These are phyloP conservation scores for Monilinia vaccinii-corymbosi DNA, from an alignment of 2,329 filamentous ascomycete genomes.

Conservation along the genomic window DNA sequence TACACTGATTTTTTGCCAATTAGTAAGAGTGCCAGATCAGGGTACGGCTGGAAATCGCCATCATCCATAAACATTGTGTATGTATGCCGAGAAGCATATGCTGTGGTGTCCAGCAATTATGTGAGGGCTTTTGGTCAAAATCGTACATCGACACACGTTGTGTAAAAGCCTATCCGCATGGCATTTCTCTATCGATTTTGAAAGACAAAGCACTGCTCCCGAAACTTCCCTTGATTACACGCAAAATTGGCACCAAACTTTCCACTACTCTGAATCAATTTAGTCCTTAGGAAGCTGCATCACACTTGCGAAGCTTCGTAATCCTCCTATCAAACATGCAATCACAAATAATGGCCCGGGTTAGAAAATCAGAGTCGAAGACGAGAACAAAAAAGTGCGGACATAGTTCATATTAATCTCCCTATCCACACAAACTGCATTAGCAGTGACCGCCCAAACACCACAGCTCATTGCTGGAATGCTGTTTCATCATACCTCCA, in stretches of 20 bases:
- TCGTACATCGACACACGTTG: background rate
- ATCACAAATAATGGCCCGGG: background rate
- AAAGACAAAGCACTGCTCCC: too few species aligned
- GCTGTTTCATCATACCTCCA: background rate
- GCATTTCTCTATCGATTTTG: too few species aligned
- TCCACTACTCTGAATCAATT: background rate
- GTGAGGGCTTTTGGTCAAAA: background rate
- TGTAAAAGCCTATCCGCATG: background rate
- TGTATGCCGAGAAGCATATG: background rate
- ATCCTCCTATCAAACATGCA: too few species aligned
- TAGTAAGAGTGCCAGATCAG: background rate
- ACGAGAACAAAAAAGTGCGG: background rate
- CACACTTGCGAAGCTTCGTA: background rate
- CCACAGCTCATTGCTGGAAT: slow-evolving; percentile 1
- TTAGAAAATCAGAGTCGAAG: background rate
- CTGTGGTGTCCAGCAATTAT: background rate
- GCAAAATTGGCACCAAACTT: too few species aligned
- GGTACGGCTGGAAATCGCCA: background rate
- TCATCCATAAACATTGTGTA: background rate
- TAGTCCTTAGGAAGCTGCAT: background rate
- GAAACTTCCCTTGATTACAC: too few species aligned
- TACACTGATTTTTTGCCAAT: background rate
- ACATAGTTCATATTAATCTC: slow-evolving; percentile 7
- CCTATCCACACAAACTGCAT: slow-evolving; percentile 9
- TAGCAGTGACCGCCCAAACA: slow-evolving; percentile 9